Conservation (phyloP, 495 filamentous ascomycete species). For the Xylaria sp. region DNA sequence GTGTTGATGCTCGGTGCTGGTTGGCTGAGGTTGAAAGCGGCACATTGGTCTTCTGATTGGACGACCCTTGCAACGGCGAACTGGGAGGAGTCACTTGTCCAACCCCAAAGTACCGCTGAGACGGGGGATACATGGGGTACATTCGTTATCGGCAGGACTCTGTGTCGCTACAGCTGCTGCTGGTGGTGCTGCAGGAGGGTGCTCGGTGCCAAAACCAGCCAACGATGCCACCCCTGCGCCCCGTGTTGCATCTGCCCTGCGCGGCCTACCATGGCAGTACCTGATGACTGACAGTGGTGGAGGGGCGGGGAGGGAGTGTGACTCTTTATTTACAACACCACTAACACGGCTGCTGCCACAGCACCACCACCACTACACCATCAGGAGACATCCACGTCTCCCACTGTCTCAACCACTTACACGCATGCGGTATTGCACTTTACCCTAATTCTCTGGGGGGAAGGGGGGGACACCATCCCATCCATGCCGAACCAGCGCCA, state of each 20-base stretch:
- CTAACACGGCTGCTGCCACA: constrained; percentile 6
- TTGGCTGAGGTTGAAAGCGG: not conserved
- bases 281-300: constrained; percentile 42
- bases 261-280: constrained; percentile 27
- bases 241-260: constrained; percentile 32
- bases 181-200: not conserved
- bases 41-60: constrained; percentile 13
- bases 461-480: not conserved
- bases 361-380: constrained; percentile 33
- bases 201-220: constrained; percentile 28
- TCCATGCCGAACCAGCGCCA: not conserved
- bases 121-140: constrained; percentile 33
- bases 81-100: constrained; percentile 31
- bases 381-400: constrained; percentile 44
- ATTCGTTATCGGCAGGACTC: constrained; percentile 7
- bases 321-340: constrained; percentile 39
- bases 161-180: not conserved
- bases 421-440: constrained; percentile 14
- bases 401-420: constrained; percentile 18
- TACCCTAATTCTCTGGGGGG: not conserved
- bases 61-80: not conserved
- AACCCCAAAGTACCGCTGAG: constrained; percentile 30
- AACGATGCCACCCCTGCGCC: constrained; percentile 31
- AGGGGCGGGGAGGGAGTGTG: constrained; percentile 38
- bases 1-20: not conserved